Base-by-base conservation (phyloP, 192 early-diverging fungal genomes). In the Geranomyces michiganensis region DNA sequence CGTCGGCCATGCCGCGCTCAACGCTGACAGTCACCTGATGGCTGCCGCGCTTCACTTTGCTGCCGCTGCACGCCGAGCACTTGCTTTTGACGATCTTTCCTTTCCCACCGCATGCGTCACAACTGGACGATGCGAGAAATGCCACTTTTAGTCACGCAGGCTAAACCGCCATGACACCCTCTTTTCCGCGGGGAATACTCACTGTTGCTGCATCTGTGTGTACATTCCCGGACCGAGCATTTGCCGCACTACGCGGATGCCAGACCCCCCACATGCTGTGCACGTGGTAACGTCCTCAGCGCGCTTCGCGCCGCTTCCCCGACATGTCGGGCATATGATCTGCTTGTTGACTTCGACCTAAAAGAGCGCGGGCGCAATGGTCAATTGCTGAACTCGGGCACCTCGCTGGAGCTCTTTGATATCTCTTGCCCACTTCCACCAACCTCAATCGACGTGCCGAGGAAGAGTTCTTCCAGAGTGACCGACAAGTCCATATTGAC, bases 321-420 rank as follows among this genome's bases (percentile, higher is more conserved):
- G 83, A 82, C 97, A 99, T 53, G 92, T 90, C 27, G 91, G 86
- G 78, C 97, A 99, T 27, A 97, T 81, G 24, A 91, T 82, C 81
- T 99, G 96, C 78, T 96, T 96, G 46, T 94, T 93, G 48, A 98
- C 84, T 68, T 99, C 97, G 14, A 95, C 78, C 84, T 85, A 45
- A 55, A 55, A 15, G 51, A 24, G 7, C 21, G 51, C 51, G 51
- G 6, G 51, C 21, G 22, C 0, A 26, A 41, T 41, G 3, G 36
- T 41, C 36, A 41, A 41, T 75, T 15, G 59, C 44, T 21, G 31
- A 41, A 41, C 36, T n/a, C n/a, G n/a, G n/a, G n/a, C n/a, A n/a
- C n/a, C 46, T n/a, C 46, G 12, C 46, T 47, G 46, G 46, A 47
- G 46, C 46, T 47, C 46, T 47, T n/a, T 12, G 46, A n/a, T 14